Evolutionary conservation across 768 basidiomycete species (phyloP).

Genomic region (Lentinula aciculospora): DNA sequence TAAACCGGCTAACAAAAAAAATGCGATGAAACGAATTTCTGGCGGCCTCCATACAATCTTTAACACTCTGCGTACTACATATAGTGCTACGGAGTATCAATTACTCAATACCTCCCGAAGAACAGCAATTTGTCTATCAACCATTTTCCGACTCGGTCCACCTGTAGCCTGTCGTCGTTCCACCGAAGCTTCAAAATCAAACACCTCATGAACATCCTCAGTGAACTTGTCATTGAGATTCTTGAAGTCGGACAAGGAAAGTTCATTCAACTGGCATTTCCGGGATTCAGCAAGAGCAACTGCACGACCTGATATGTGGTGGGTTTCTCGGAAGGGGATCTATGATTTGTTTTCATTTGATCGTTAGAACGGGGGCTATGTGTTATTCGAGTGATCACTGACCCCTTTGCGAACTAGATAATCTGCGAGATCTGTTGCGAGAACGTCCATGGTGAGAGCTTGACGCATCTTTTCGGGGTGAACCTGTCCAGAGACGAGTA

Average conservation of each 20-base stretch:
- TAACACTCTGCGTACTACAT: no score
- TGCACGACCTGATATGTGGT: slow-evolving; percentile 95
- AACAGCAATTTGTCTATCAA: slow-evolving; percentile 79
- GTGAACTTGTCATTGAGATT: slow-evolving; percentile 69
- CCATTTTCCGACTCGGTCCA: slow-evolving; percentile 80
- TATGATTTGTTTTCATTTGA: slow-evolving; percentile 22
- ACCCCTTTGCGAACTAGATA: slow-evolving; percentile 99
- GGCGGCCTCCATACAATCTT: no score
- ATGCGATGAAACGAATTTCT: neutral
- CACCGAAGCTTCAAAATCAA: slow-evolving; percentile 94
- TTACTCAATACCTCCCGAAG: slow-evolving; percentile 51
- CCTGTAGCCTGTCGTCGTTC: slow-evolving; percentile 91
- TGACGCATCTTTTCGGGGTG: slow-evolving; percentile 85
- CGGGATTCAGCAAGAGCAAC: slow-evolving; percentile 90
- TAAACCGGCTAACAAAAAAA: no score
- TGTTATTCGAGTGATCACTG: slow-evolving; percentile 23
- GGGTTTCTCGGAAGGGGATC: slow-evolving; percentile 98
- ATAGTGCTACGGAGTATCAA: no score
- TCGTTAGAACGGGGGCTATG: neutral
- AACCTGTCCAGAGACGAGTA: slow-evolving; percentile 44
- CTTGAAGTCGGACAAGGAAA: slow-evolving; percentile 78
- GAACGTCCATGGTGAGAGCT: slow-evolving; percentile 93
- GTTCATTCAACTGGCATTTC: slow-evolving; percentile 73
- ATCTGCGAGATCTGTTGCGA: slow-evolving; percentile 98
- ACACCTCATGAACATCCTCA: slow-evolving; percentile 77